These are phyloP conservation scores for Crithidia thermophila DNA, from an alignment of 208 protist species.

Conservation along the genomic window DNA sequence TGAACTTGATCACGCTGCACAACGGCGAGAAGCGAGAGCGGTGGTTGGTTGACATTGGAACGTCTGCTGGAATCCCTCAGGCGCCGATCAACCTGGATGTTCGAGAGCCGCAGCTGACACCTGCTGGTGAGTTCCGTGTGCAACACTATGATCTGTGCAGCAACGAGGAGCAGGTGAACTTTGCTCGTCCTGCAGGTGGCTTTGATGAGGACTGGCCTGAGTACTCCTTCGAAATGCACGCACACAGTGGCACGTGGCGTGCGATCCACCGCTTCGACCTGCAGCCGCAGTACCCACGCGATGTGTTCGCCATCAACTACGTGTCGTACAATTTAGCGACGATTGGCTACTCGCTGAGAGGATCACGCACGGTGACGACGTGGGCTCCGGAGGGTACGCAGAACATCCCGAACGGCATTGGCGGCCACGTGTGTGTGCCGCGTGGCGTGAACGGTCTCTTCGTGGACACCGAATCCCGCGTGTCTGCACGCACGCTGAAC, in stretches of 20 bases:
- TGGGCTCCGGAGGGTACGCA: slow-evolving; percentile 10
- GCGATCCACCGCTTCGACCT: slow-evolving; percentile 28
- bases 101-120: slow-evolving; percentile 9
- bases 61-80: slow-evolving; percentile 13
- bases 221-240: slow-evolving; percentile 17
- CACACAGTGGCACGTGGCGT: slow-evolving; percentile 18
- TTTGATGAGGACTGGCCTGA: slow-evolving; percentile 10
- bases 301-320: slow-evolving; percentile 15
- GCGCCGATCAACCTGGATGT: slow-evolving; percentile 14
- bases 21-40: not conserved
- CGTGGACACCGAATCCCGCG: not conserved
- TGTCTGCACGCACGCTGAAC: slow-evolving; percentile 10
- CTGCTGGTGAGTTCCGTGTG: slow-evolving; percentile 28
- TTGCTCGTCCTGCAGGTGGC: slow-evolving; percentile 13
- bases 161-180: slow-evolving; percentile 23
- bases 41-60: slow-evolving; percentile 34
- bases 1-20: slow-evolving; percentile 10
- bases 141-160: slow-evolving; percentile 22
- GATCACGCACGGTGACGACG: slow-evolving; percentile 9
- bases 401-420: slow-evolving; percentile 8
- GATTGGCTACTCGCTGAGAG: slow-evolving; percentile 12
- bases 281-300: slow-evolving; percentile 22
- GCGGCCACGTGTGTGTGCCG: slow-evolving; percentile 13
- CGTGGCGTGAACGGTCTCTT: slow-evolving; percentile 10
- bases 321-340: not conserved